phyloP scores from a whole-genome alignment of 176 grass and related monocot species.

The Zizania latifolia region DNA sequence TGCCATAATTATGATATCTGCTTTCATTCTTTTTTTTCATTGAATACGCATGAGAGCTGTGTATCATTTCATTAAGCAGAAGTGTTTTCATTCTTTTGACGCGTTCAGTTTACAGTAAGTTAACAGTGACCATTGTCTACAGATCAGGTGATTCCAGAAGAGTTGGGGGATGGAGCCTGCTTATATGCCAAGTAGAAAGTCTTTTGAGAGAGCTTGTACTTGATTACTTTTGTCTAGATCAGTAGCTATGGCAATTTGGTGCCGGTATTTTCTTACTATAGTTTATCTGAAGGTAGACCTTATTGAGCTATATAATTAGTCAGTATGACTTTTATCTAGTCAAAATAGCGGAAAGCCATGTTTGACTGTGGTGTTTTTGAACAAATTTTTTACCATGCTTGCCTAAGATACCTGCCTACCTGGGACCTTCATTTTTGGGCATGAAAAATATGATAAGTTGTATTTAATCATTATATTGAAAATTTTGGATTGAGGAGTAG shows the following conservation, averaged over 20 bases:
- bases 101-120: background rate
- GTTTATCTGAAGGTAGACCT: background rate
- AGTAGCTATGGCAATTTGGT: background rate
- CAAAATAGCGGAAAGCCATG: background rate
- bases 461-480: background rate
- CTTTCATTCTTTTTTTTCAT: no score
- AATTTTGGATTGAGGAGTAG: background rate
- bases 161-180: conserved; percentile 86
- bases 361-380: background rate
- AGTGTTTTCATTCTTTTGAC: background rate
- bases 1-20: background rate
- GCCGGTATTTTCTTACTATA: background rate
- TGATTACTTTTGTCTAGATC: background rate
- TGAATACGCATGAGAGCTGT: no score
- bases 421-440: background rate
- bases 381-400: background rate
- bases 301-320: background rate
- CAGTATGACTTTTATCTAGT: background rate
- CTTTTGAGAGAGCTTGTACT: conserved; percentile 90
- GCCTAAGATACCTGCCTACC: background rate
- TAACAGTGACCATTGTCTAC: conserved; percentile 16
- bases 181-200: conserved; percentile 91
- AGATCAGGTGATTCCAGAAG: conserved; percentile 83
- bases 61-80: no score
- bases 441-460: background rate